phyloP scores from a whole-genome alignment of 495 filamentous ascomycete genomes.

The Penicillium salamii region DNA sequence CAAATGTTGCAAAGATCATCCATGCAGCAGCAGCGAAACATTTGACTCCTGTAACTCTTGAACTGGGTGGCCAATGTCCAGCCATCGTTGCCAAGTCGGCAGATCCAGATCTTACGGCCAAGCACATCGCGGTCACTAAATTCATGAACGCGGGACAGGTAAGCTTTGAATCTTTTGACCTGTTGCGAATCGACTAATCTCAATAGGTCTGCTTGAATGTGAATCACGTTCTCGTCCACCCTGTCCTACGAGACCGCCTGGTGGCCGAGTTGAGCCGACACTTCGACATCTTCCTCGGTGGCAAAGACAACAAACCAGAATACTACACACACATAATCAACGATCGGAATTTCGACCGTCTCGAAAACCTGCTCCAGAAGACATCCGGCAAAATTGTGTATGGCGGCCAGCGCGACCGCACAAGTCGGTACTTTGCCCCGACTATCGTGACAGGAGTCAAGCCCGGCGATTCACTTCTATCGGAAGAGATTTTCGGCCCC shows the following conservation, averaged over 20 bases:
- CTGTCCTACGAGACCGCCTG: constrained; percentile 61
- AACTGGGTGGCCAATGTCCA: constrained; percentile 83
- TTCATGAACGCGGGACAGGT: constrained; percentile 71
- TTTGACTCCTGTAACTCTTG: constrained; percentile 77
- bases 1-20: constrained; percentile 72
- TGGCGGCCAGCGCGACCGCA: constrained; percentile 66
- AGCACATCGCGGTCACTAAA: constrained; percentile 78
- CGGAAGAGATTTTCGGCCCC: constrained; percentile 82
- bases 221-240: constrained; percentile 79
- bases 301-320: constrained; percentile 61
- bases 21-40: constrained; percentile 85
- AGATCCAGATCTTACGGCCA: constrained; percentile 69
- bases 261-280: constrained; percentile 60
- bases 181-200: background rate
- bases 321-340: constrained; percentile 72
- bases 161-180: background rate
- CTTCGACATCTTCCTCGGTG: constrained; percentile 63
- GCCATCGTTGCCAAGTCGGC: constrained; percentile 78
- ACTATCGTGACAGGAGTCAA: constrained; percentile 71
- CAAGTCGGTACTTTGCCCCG: constrained; percentile 69
- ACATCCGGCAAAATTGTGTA: constrained; percentile 72
- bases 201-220: constrained; percentile 67
- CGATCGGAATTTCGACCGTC: constrained; percentile 67
- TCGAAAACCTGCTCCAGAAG: constrained; percentile 72
- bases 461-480: constrained; percentile 63